These are phyloP conservation scores for Chrysoporthe deuterocubensis DNA, from an alignment of 2,329 filamentous ascomycete genomes.

Conservation along the genomic window DNA sequence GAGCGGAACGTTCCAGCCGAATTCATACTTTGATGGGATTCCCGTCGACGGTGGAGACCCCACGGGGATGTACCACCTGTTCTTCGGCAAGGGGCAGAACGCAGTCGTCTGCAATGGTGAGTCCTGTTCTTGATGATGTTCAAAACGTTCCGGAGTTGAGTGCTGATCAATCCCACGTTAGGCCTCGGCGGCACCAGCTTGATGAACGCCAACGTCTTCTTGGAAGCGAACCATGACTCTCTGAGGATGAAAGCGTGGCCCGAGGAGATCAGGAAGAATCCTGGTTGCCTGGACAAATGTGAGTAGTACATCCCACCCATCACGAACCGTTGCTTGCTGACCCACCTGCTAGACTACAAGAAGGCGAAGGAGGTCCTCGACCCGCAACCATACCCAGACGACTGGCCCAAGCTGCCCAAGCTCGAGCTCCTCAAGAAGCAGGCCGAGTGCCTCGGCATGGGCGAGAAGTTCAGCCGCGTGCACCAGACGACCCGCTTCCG, in stretches of 20 bases:
- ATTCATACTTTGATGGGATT: conserved; percentile 43
- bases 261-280: conserved; percentile 53
- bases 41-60: conserved; percentile 54
- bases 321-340: neutral
- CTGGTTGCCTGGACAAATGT: conserved; percentile 53
- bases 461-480: conserved; percentile 58
- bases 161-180: conserved; percentile 31
- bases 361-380: conserved; percentile 61
- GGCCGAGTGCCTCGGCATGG: conserved; percentile 54
- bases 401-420: conserved; percentile 63
- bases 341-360: conserved; percentile 53
- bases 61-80: conserved; percentile 66
- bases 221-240: conserved; percentile 60
- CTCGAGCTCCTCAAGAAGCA: conserved; percentile 61
- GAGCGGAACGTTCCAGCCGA: conserved; percentile 56
- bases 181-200: conserved; percentile 68
- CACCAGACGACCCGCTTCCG: conserved; percentile 67
- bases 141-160: conserved; percentile 14
- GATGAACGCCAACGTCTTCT: conserved; percentile 70
- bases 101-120: conserved; percentile 62
- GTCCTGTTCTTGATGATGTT: conserved; percentile 25
- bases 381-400: conserved; percentile 60
- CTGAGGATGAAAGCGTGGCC: conserved; percentile 63
- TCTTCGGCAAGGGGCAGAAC: conserved; percentile 67
- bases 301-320: conserved; percentile 34